phyloP scores from a whole-genome alignment of 2,329 filamentous ascomycete species.

The Pyrenophora seminiperda region DNA sequence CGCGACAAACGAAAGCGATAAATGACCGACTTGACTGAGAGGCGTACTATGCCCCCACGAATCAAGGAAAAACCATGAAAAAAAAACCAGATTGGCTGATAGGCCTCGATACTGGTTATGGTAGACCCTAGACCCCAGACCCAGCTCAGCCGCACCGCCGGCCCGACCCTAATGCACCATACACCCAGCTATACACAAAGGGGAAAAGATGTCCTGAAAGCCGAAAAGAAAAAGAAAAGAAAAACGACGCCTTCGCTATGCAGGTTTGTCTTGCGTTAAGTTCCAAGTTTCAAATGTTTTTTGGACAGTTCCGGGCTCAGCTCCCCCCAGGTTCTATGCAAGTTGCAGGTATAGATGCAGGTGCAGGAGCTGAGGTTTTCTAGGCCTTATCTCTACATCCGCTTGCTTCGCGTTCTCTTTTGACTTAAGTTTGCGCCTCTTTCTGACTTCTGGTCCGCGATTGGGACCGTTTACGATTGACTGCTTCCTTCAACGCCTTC shows the following conservation, averaged over 20 bases:
- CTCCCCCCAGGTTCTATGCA: background rate
- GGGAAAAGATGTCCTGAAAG: slow-evolving; percentile 1
- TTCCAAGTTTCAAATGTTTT: slow-evolving; percentile 2
- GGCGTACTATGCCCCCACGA: too few relatives aligned
- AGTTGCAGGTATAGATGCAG: too few relatives aligned
- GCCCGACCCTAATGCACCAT: background rate
- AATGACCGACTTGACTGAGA: too few relatives aligned
- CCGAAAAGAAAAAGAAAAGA: background rate
- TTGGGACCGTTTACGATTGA: slow-evolving; percentile 47
- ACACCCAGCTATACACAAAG: slow-evolving; percentile 4
- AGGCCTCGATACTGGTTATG: too few relatives aligned
- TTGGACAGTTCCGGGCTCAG: too few relatives aligned
- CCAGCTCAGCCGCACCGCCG: background rate
- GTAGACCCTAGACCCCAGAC: too few relatives aligned
- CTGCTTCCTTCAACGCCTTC: slow-evolving; percentile 73
- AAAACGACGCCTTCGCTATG: slow-evolving; percentile 14
- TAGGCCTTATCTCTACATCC: background rate
- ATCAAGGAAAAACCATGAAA: too few relatives aligned
- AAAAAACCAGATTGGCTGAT: too few relatives aligned
- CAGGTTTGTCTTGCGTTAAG: slow-evolving; percentile 9
- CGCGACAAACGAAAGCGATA: too few relatives aligned
- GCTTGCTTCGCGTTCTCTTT: background rate
- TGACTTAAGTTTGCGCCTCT: slow-evolving; percentile 21
- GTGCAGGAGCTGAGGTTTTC: too few relatives aligned
- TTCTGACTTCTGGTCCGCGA: slow-evolving; percentile 27